Percentiles rank a stretch among this genome's conserved stretches.
These are phyloP conservation scores for Geotrichum australiense DNA, from an alignment of 1,139 yeast species.

Conservation along the genomic window DNA sequence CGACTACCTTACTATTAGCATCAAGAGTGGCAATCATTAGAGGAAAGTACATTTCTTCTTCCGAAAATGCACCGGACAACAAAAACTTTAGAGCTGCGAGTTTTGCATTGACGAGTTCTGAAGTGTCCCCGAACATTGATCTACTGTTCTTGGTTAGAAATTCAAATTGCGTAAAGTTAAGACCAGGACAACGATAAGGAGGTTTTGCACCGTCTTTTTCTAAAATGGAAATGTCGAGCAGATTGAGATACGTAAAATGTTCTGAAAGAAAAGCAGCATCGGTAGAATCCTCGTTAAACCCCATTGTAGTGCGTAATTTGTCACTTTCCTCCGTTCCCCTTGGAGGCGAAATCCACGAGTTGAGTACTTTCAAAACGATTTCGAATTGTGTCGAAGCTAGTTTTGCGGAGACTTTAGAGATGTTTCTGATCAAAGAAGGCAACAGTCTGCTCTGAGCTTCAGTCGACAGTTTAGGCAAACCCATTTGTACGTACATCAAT, in stretches of 20 bases:
- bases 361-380: conserved; percentile 50
- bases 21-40: conserved; percentile 63
- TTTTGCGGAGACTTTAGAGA: conserved; percentile 35
- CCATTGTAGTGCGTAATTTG: conserved; percentile 29
- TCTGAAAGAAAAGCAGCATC: conserved; percentile 43
- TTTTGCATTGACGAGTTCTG: conserved; percentile 37
- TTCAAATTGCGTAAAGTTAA: conserved; percentile 47
- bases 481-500: conserved; percentile 58
- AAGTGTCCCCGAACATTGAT: conserved; percentile 46
- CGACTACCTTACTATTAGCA: conserved; percentile 46
- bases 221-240: conserved; percentile 38
- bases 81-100: conserved; percentile 39
- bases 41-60: conserved; percentile 32
- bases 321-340: conserved; percentile 43
- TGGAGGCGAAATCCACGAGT: conserved; percentile 46
- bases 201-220: conserved; percentile 2
- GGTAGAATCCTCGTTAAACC: conserved; percentile 26
- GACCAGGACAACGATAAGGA: conserved; percentile 49
- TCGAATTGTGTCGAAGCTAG: conserved; percentile 57
- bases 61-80: conserved; percentile 36
- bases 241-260: conserved; percentile 49
- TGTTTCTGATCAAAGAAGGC: conserved; percentile 44
- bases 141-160: conserved; percentile 68
- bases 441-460: conserved; percentile 34
- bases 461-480: conserved; percentile 39